Conservation (phyloP, 1,284 basidiomycete genomes). For the Cryptococcus maquisensis region DNA sequence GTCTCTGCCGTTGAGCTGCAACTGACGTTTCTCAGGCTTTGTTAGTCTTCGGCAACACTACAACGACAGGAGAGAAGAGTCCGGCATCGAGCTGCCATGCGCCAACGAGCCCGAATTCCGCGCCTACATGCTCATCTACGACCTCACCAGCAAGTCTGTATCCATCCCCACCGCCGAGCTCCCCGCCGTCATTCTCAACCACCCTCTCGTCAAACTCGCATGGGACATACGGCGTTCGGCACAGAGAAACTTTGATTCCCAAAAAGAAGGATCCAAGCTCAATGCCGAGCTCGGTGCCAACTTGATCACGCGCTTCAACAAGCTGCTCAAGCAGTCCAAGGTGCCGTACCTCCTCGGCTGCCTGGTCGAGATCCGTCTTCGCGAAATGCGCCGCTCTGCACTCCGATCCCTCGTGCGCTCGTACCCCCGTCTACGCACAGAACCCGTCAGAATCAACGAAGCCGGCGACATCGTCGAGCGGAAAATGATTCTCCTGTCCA, state of each 20-base stretch:
- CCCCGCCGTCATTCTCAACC: conserved; percentile 64
- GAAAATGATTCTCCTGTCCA: conserved; percentile 32
- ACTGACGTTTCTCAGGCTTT: conserved; percentile 58
- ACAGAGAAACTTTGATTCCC: conserved; percentile 65
- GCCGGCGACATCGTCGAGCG: conserved; percentile 35
- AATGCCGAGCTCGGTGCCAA: conserved; percentile 55
- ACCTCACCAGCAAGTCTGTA: conserved; percentile 80
- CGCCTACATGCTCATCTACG: conserved; percentile 87
- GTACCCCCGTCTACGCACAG: conserved; percentile 48
- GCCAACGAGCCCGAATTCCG: conserved; percentile 92
- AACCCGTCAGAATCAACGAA: conserved; percentile 36
- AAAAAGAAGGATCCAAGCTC: conserved; percentile 51
- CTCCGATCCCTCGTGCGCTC: conserved; percentile 52
- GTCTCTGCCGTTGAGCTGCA: neutral
- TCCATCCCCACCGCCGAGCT: conserved; percentile 65
- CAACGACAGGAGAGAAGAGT: conserved; percentile 67
- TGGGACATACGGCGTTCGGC: conserved; percentile 74
- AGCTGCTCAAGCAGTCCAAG: conserved; percentile 43
- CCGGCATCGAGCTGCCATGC: conserved; percentile 55
- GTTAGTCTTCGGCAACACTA: conserved; percentile 91
- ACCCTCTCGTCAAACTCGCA: conserved; percentile 75
- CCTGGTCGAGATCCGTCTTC: conserved; percentile 54
- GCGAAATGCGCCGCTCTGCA: conserved; percentile 53
- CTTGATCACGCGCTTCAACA: conserved; percentile 58
- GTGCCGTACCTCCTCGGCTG: conserved; percentile 54